Base-by-base conservation (phyloP, 768 basidiomycete species). In the Pisolithus sp. region DNA sequence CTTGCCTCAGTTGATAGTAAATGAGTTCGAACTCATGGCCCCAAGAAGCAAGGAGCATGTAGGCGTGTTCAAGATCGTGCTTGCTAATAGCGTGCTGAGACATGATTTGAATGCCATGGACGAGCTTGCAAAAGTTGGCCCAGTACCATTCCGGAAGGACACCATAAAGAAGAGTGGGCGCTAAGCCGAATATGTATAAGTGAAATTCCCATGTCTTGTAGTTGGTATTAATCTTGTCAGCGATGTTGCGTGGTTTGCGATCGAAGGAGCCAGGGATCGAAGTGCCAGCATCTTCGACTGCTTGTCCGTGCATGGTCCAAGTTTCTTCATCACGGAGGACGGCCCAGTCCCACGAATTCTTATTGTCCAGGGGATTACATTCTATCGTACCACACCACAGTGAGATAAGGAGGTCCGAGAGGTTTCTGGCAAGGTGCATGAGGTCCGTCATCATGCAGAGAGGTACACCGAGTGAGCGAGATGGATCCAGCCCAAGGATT, bases 371-470 rank as follows among this genome's bases (percentile, higher is more conserved):
- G 4, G 10, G 12, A 7, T 38, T 47, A 20, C 50, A 53, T 3
- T 53, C 46, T 0, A 60, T 51, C 5, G 47, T 54, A 13, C 59
- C 57, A 6, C 44, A 39, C 59, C 59, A 60, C 0, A 60, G 48
- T 7, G 46, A 18, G 6, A 60, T 12, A 17, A 51, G 41, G 2
- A 68, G 59, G 2, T 67, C 59, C 0, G 54, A 54, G 13, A 67
- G 38, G 44, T 71, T 71, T 2, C 69, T 49, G 5, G 49, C 31
- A 2, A 69, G 58, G 45, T 73, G 71, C 71, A 73, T 72, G 12
- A 65, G 47, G 49, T 73, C 67, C 9, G 62, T 57, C 1, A 61
- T 44, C 55, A 74, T 75, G 30, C 63, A 61, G 0, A 37, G 30
- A 2, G 75, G 73, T 8, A 72, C 51, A 0, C 57, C 54, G 10